Evolutionary conservation across 192 early-diverging fungal genomes (phyloP).

Genomic region (Backusella macrospora): DNA sequence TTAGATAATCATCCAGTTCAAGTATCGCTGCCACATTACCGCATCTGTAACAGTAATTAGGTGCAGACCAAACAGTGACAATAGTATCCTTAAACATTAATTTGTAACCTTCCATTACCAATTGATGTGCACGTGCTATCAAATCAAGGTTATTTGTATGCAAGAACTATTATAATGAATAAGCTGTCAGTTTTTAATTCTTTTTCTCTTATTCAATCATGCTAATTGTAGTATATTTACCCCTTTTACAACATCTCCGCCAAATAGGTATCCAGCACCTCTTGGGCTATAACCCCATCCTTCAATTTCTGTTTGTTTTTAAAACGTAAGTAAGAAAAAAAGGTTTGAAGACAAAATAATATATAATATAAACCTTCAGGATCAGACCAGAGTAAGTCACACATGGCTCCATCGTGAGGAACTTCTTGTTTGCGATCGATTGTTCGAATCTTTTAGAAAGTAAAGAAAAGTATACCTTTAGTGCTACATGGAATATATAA

Average conservation of each 20-base stretch:
- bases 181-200: constrained; percentile 4
- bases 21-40: constrained; percentile 98
- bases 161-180: constrained; percentile 50
- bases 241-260: constrained; percentile 83
- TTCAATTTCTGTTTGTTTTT: constrained; percentile 54
- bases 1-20: constrained; percentile 89
- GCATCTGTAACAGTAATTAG: constrained; percentile 99
- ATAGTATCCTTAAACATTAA: constrained; percentile 94
- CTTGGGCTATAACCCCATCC: constrained; percentile 97
- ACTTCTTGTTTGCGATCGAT: constrained; percentile 97
- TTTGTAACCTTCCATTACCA: constrained; percentile 98
- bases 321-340: neutral
- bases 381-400: constrained; percentile 97
- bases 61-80: constrained; percentile 98
- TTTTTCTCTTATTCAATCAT: neutral
- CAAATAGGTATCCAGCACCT: constrained; percentile 98
- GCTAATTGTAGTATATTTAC: constrained; percentile 43
- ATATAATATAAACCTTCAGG: constrained; percentile 67
- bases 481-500: neutral
- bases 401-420: constrained; percentile 97
- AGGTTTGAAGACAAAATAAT: neutral
- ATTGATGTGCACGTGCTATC: constrained; percentile 94
- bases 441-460: constrained; percentile 68
- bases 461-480: too few species aligned
- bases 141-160: constrained; percentile 86